A percentile compares a stretch with the other conserved stretches of the same genome.
Evolutionary conservation across 305 asterid species (phyloP).

Genomic region (Fraxinus angustifolia): DNA sequence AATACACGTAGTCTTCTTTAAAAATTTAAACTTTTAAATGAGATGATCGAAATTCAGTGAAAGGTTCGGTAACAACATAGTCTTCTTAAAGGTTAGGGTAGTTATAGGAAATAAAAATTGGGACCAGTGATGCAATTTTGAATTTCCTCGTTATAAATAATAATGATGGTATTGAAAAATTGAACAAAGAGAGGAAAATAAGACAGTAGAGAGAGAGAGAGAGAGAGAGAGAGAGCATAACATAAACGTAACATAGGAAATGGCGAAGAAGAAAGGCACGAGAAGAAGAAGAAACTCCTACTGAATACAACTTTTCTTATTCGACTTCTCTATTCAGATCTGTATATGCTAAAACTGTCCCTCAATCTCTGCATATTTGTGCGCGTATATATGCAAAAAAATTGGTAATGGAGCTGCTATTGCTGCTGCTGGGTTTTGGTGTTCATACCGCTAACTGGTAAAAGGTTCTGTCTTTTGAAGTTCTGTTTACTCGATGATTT

Average conservation of each 20-base stretch:
- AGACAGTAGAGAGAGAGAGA: neutral
- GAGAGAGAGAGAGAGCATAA: neutral
- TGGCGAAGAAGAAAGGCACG: slow-evolving; percentile 48
- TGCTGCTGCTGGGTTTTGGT: neutral
- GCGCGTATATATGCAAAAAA: slow-evolving; percentile 11
- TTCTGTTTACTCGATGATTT: neutral
- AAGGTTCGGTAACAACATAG: neutral
- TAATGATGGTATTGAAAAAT: neutral
- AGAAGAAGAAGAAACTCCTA: slow-evolving; percentile 37
- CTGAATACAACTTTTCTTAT: slow-evolving; percentile 23
- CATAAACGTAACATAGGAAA: neutral
- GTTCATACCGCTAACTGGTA: slow-evolving; percentile 27
- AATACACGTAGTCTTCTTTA: neutral
- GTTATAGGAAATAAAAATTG: neutral
- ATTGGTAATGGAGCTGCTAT: slow-evolving; percentile 11
- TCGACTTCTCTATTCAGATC: slow-evolving; percentile 55
- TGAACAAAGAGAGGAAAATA: neutral
- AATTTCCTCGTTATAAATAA: neutral
- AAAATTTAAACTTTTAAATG: neutral
- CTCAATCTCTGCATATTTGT: neutral
- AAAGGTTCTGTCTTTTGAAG: slow-evolving; percentile 2
- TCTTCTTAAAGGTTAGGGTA: neutral
- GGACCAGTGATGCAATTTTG: neutral
- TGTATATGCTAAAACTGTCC: slow-evolving; percentile 24
- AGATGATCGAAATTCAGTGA: neutral